Evolutionary conservation across 1,284 basidiomycete species (phyloP).

Genomic region (Wolfiporia cocos): DNA sequence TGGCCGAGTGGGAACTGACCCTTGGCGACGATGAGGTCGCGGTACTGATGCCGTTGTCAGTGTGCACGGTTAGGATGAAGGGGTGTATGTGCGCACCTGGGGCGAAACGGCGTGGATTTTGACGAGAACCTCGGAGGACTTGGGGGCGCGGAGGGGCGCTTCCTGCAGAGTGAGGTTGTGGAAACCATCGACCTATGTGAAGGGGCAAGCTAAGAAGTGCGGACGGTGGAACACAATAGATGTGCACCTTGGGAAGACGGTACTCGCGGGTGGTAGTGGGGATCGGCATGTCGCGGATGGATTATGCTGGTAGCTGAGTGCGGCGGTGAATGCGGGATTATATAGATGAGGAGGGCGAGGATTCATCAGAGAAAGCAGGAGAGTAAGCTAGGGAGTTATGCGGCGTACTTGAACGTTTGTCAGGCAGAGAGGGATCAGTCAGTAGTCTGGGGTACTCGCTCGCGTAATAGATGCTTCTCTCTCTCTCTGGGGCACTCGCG

Average conservation of each 20-base stretch:
- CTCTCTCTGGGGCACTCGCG: too few relatives aligned
- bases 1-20: constrained; percentile 26
- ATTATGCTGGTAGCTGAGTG: too few relatives aligned
- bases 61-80: not conserved
- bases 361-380: too few relatives aligned
- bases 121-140: constrained; percentile 38
- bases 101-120: constrained; percentile 47
- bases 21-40: constrained; percentile 35
- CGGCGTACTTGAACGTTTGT: too few relatives aligned
- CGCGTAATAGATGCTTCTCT: too few relatives aligned
- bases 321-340: too few relatives aligned
- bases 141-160: constrained; percentile 26
- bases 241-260: constrained; percentile 19
- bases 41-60: constrained; percentile 24
- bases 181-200: constrained; percentile 22
- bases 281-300: too few relatives aligned
- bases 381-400: too few relatives aligned
- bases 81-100: constrained; percentile 19
- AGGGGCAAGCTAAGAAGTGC: not conserved
- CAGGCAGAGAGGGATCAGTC: too few relatives aligned
- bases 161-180: constrained; percentile 29
- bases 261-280: constrained; percentile 28
- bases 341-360: too few relatives aligned
- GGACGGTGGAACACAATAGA: not conserved
- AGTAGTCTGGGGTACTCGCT: too few relatives aligned